A percentile compares a stretch with the other conserved stretches of the same genome.
Conservation (phyloP, 345 rosid species). For the Hirschfeldia incana region DNA sequence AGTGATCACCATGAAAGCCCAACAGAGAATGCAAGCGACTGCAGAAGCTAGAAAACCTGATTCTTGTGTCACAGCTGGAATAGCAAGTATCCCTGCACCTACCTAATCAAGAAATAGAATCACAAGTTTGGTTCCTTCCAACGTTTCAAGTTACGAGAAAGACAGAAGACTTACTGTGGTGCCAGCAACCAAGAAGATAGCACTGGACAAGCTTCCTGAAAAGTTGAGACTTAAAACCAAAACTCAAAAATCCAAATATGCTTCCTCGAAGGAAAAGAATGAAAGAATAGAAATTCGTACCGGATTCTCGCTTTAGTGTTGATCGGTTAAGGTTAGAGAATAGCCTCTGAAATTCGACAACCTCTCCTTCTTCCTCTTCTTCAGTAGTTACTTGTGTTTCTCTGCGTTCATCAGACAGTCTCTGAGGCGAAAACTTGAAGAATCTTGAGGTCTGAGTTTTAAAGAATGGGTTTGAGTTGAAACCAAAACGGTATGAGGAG, state of each 20-base stretch:
- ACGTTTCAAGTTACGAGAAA: constrained; percentile 2
- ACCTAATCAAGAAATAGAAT: constrained; percentile 47
- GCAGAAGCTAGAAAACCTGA: constrained; percentile 87
- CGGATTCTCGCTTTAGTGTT: constrained; percentile 80
- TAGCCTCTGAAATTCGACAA: constrained; percentile 61
- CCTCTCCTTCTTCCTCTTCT: neutral
- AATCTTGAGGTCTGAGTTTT: constrained; percentile 23
- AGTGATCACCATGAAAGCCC: constrained; percentile 71
- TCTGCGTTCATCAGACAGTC: constrained; percentile 39
- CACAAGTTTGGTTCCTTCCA: neutral
- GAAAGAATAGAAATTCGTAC: constrained; percentile 30
- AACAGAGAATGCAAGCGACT: constrained; percentile 68
- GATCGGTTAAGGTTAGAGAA: constrained; percentile 84
- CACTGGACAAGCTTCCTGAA: constrained; percentile 82
- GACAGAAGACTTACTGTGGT: constrained; percentile 56
- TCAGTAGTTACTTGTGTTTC: constrained; percentile 26
- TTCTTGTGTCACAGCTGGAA: constrained; percentile 93
- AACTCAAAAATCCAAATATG: neutral
- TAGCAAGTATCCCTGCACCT: constrained; percentile 93
- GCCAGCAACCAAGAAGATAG: constrained; percentile 83
- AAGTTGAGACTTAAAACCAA: neutral
- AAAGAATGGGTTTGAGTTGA: constrained; percentile 14
- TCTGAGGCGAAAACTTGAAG: constrained; percentile 48
- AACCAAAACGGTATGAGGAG: constrained; percentile 2
- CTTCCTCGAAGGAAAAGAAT: neutral